phyloP scores from a whole-genome alignment of 306 rosid species.

The Alnus rubra region DNA sequence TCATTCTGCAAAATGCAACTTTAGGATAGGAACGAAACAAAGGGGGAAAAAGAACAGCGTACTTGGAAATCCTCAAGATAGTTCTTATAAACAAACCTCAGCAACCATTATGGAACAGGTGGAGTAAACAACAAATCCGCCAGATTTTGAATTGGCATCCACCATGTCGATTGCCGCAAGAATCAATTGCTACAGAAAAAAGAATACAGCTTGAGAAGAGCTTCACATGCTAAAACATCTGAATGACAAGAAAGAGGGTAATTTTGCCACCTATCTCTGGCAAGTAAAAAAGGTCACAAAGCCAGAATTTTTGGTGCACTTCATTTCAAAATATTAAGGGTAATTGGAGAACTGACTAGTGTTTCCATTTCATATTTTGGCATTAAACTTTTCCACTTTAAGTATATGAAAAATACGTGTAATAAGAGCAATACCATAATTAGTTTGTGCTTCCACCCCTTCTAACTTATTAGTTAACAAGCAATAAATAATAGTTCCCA shows the following conservation, averaged over 20 bases:
- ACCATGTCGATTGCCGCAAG: constrained; percentile 98
- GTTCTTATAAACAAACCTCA: constrained; percentile 61
- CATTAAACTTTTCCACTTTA: not conserved
- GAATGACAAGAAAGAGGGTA: not conserved
- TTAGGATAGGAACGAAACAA: not conserved
- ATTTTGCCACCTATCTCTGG: not conserved
- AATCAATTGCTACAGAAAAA: constrained; percentile 61
- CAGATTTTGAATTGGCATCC: constrained; percentile 90
- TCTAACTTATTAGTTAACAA: not conserved
- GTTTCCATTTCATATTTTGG: not conserved
- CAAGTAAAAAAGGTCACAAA: not conserved
- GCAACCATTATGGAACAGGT: constrained; percentile 97
- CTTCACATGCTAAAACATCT: not conserved
- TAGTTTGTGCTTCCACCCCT: not conserved
- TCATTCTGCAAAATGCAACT: constrained; percentile 62
- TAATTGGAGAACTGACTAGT: not conserved
- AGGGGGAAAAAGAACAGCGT: not conserved
- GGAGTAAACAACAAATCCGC: constrained; percentile 92
- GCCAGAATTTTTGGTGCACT: not conserved
- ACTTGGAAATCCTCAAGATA: constrained; percentile 12
- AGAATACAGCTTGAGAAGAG: not conserved
- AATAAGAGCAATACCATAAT: not conserved
- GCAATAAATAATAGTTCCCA: not conserved
- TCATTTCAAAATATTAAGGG: not conserved
- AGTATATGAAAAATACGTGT: not conserved